A percentile compares a stretch with the other conserved stretches of the same genome.
Conservation (phyloP, 2,329 filamentous ascomycete genomes). For the Coniochaeta sp. region DNA sequence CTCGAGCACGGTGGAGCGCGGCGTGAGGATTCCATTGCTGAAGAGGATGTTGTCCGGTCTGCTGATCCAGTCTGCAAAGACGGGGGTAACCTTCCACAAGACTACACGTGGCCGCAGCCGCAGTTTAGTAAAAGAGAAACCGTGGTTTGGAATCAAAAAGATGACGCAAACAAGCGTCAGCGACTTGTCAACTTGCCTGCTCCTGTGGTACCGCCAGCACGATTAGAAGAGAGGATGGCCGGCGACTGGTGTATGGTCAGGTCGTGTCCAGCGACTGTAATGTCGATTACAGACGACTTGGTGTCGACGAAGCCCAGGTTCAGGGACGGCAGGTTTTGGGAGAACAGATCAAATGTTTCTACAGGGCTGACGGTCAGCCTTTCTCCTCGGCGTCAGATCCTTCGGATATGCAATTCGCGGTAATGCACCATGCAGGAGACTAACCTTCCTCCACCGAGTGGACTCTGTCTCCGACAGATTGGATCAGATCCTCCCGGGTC, state of each 20-base stretch:
- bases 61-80: constrained; percentile 74
- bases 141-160: too few relatives aligned
- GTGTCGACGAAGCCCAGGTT: constrained; percentile 83
- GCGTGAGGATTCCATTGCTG: constrained; percentile 37
- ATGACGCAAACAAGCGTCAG: too few relatives aligned
- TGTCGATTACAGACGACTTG: constrained; percentile 54
- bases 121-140: constrained; percentile 1
- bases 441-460: constrained; percentile 5
- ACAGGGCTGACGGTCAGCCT: background rate
- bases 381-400: too few relatives aligned
- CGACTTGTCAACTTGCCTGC: constrained; percentile 43
- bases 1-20: constrained; percentile 61
- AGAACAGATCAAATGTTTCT: constrained; percentile 89
- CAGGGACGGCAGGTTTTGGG: constrained; percentile 63
- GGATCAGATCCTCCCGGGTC: constrained; percentile 14
- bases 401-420: background rate
- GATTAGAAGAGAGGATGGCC: constrained; percentile 68
- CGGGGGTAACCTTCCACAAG: constrained; percentile 84
- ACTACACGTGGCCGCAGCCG: constrained; percentile 39
- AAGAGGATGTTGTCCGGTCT: constrained; percentile 57
- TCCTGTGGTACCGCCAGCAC: constrained; percentile 53
- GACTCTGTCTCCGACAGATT: constrained; percentile 22
- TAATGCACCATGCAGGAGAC: background rate
- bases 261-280: constrained; percentile 63
- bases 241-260: constrained; percentile 79